These are phyloP conservation scores for Sabuloglossum arenarium DNA, from an alignment of 495 filamentous ascomycete species.

Conservation along the genomic window DNA sequence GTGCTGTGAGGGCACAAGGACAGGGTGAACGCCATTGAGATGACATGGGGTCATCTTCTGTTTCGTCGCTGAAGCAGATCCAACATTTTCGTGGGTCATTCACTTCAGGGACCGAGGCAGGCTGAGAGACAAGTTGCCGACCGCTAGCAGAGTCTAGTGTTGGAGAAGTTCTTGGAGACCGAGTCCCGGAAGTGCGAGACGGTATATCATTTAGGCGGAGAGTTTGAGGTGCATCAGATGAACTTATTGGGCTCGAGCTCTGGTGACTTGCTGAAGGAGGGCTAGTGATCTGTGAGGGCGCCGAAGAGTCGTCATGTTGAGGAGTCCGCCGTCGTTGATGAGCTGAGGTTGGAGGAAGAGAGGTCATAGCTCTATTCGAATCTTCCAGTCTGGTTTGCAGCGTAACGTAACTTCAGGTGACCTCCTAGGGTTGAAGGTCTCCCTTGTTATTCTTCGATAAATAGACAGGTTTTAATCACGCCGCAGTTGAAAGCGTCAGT, in stretches of 20 bases:
- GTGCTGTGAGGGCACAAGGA: conserved; percentile 70
- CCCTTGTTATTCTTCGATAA: no score
- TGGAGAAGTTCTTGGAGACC: neutral
- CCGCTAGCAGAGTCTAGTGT: neutral
- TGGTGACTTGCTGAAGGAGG: neutral
- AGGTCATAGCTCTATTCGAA: neutral
- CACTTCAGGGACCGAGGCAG: conserved; percentile 1
- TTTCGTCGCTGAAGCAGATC: conserved; percentile 80
- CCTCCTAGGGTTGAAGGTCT: no score
- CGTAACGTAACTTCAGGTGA: no score
- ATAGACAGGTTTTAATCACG: no score
- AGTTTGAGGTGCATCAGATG: neutral
- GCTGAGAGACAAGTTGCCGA: neutral
- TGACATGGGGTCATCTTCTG: conserved; percentile 43
- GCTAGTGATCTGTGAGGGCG: neutral
- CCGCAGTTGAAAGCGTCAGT: no score
- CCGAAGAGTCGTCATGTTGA: conserved; percentile 14
- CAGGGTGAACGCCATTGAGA: conserved; percentile 72
- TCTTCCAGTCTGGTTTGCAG: conserved; percentile 6
- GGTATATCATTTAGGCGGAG: neutral
- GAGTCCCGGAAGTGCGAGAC: neutral
- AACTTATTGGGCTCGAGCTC: neutral
- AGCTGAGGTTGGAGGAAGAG: conserved; percentile 22
- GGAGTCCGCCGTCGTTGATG: conserved; percentile 27
- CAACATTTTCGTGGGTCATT: conserved; percentile 50